Conservation (phyloP, 1,284 basidiomycete genomes). For the Ceratobasidium sp. region DNA sequence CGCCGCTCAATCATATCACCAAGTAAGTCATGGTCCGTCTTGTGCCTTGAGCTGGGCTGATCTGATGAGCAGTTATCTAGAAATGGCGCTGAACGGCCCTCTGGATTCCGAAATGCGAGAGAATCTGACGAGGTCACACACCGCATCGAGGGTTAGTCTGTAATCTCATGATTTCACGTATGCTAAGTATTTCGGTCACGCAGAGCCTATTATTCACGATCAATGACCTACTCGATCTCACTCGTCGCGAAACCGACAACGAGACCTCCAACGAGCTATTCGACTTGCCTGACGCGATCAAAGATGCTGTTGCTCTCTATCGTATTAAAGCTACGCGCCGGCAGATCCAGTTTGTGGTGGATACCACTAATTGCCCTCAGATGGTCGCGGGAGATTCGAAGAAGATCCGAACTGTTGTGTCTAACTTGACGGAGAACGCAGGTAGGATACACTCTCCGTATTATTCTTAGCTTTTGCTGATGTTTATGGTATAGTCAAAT, state of each 20-base stretch:
- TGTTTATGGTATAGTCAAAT: conserved; percentile 74
- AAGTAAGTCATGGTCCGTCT: too few species aligned
- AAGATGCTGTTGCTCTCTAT: conserved; percentile 75
- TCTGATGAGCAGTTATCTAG: conserved; percentile 74
- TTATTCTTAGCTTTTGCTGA: neutral
- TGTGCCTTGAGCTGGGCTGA: too few species aligned
- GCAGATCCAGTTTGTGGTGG: conserved; percentile 74
- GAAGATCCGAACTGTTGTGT: conserved; percentile 85
- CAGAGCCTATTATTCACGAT: conserved; percentile 62
- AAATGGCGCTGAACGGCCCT: conserved; percentile 86
- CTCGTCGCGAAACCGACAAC: conserved; percentile 84
- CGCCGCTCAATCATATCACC: conserved; percentile 82
- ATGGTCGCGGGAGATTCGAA: conserved; percentile 78
- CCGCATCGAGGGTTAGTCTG: conserved; percentile 88
- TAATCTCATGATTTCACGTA: too few species aligned
- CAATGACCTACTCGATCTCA: conserved; percentile 71
- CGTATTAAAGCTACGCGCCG: conserved; percentile 79
- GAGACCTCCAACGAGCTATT: conserved; percentile 89
- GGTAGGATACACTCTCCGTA: too few species aligned
- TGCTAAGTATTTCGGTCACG: neutral
- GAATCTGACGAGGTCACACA: conserved; percentile 83
- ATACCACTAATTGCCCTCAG: conserved; percentile 68
- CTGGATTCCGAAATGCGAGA: conserved; percentile 84
- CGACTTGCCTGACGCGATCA: conserved; percentile 76
- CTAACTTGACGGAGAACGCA: conserved; percentile 88